phyloP scores from a whole-genome alignment of 176 grass and related monocot species.

The Cenchrus fungigraminus region DNA sequence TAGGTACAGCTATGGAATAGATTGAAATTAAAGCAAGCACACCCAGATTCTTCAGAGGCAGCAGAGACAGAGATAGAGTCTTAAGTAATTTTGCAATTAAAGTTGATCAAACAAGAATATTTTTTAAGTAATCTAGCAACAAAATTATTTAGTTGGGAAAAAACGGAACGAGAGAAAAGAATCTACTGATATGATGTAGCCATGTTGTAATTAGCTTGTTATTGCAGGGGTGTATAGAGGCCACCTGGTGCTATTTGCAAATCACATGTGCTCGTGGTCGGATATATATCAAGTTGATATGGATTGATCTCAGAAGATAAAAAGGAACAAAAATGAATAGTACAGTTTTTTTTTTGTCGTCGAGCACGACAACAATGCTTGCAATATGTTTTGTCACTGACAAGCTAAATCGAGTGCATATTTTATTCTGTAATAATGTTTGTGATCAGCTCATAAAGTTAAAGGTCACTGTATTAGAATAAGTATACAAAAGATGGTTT shows the following conservation, averaged over 20 bases:
- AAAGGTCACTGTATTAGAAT: neutral
- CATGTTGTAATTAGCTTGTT: slow-evolving; percentile 4
- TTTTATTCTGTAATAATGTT: neutral
- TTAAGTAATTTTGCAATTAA: neutral
- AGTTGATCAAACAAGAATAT: slow-evolving; percentile 11
- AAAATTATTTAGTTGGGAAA: neutral
- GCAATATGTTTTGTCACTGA: neutral
- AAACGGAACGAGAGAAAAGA: neutral
- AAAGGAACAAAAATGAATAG: slow-evolving; percentile 15
- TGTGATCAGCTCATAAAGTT: neutral
- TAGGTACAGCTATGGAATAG: neutral
- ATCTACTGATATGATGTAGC: slow-evolving; percentile 26
- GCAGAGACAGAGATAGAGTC: neutral
- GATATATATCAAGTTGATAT: neutral
- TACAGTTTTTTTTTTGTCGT: neutral
- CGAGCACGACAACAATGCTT: neutral
- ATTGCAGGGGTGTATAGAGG: neutral
- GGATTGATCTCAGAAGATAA: neutral
- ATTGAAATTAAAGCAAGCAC: slow-evolving; percentile 25
- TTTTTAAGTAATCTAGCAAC: neutral
- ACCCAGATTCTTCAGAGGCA: slow-evolving; percentile 28
- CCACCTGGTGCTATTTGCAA: slow-evolving; percentile 21
- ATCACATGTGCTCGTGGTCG: slow-evolving; percentile 14
- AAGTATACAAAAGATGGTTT: neutral
- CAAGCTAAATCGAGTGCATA: neutral